Evolutionary conservation across 441 rosid genomes (phyloP).

Genomic region (Adansonia gregorii): DNA sequence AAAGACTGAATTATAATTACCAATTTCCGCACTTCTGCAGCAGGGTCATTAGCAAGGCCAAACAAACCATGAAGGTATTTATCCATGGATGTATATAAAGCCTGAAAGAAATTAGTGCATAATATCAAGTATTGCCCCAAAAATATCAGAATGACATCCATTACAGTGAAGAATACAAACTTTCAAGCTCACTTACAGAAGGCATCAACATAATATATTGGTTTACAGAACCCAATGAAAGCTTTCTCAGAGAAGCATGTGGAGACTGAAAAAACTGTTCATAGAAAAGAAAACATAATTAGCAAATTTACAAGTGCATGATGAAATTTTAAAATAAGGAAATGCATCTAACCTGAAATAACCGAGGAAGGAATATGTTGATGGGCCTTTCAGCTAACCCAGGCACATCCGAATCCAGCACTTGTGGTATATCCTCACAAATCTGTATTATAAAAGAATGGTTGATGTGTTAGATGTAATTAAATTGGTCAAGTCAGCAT

Average conservation of each 20-base stretch:
- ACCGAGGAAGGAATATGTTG: conserved; percentile 78
- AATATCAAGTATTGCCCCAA: conserved; percentile 23
- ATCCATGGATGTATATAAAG: conserved; percentile 78
- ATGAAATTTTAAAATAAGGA: conserved; percentile 11
- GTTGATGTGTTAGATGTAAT: conserved; percentile 6
- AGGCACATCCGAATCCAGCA: conserved; percentile 83
- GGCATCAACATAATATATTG: conserved; percentile 94
- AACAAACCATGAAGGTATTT: conserved; percentile 93
- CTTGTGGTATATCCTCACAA: conserved; percentile 97
- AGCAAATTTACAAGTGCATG: conserved; percentile 7
- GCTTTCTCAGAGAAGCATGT: conserved; percentile 82
- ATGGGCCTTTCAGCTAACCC: conserved; percentile 91
- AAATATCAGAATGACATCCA: conserved; percentile 17
- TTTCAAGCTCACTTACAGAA: conserved; percentile 62
- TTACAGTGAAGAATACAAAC: conserved; percentile 19
- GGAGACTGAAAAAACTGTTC: conserved; percentile 95
- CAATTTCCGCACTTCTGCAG: conserved; percentile 90
- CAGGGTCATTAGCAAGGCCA: conserved; percentile 80
- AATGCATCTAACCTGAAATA: conserved; percentile 65
- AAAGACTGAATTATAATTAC: conserved; percentile 37
- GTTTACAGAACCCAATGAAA: conserved; percentile 88
- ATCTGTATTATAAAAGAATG: conserved; percentile 50
- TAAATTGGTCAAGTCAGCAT: conserved; percentile 14
- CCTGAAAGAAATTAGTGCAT: conserved; percentile 49
- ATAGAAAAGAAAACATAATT: conserved; percentile 26